phyloP scores from a whole-genome alignment of 2,329 filamentous ascomycete genomes.

The Lecanosticta acicola region DNA sequence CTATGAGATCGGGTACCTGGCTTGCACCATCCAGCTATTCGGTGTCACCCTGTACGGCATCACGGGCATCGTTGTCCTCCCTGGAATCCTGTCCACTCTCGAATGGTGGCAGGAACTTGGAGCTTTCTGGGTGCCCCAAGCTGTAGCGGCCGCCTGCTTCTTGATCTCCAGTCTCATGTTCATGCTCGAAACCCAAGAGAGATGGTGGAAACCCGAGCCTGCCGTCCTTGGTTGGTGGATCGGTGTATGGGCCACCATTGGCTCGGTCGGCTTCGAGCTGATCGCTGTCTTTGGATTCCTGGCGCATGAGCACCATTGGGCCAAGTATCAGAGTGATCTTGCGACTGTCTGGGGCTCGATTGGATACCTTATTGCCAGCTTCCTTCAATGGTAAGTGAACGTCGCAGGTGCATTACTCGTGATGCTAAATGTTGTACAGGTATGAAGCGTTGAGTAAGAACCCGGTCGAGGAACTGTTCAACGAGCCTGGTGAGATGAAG shows the following conservation, averaged over 20 bases:
- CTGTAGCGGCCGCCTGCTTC: constrained; percentile 27
- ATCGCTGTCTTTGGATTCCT: constrained; percentile 11
- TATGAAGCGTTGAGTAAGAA: constrained; percentile 28
- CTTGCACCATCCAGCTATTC: constrained; percentile 27
- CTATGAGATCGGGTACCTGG: constrained; percentile 29
- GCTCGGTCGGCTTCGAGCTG: constrained; percentile 27
- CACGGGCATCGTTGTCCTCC: constrained; percentile 23
- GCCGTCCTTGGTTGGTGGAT: constrained; percentile 30
- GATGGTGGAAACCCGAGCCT: constrained; percentile 26
- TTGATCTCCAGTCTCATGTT: constrained; percentile 27
- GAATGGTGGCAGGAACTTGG: constrained; percentile 19
- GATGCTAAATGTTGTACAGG: not conserved
- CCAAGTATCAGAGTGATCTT: constrained; percentile 24
- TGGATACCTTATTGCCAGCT: constrained; percentile 24
- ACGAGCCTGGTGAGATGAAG: constrained; percentile 22
- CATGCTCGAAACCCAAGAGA: constrained; percentile 28
- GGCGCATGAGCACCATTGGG: constrained; percentile 10
- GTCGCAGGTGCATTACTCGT: not conserved
- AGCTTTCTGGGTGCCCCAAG: constrained; percentile 28
- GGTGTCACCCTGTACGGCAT: constrained; percentile 26
- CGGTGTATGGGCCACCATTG: constrained; percentile 24
- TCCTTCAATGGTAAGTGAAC: constrained; percentile 24
- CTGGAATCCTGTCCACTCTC: constrained; percentile 24
- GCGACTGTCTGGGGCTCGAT: constrained; percentile 26
- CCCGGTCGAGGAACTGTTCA: constrained; percentile 21